phyloP scores from a whole-genome alignment of 768 basidiomycete genomes.

The Pilatotrama ljubarskyi region DNA sequence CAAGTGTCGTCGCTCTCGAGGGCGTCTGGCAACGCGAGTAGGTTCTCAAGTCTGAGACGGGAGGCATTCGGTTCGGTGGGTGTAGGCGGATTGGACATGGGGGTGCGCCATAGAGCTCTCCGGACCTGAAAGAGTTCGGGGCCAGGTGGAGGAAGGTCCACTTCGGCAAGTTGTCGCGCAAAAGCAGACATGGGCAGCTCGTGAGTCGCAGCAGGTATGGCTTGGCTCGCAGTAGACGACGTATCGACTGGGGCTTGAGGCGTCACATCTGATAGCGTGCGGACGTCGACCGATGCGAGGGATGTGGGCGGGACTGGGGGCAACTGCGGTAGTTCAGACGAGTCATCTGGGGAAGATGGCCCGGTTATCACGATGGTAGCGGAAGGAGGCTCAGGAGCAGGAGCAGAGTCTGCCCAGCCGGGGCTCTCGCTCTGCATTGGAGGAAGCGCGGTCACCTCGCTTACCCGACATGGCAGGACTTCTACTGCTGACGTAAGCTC shows the following conservation, averaged over 20 bases:
- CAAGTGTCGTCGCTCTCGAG: constrained; percentile 54
- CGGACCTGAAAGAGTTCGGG: constrained; percentile 64
- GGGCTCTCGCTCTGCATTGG: constrained; percentile 12
- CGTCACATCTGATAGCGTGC: constrained; percentile 16
- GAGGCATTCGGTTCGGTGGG: constrained; percentile 36
- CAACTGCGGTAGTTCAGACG: background rate
- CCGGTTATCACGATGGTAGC: constrained; percentile 25
- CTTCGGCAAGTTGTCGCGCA: constrained; percentile 39
- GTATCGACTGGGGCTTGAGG: background rate
- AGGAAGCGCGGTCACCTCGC: background rate
- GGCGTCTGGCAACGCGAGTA: constrained; percentile 49
- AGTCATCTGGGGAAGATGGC: constrained; percentile 26
- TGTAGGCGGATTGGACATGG: constrained; percentile 29
- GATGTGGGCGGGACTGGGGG: background rate
- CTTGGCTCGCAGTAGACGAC: background rate
- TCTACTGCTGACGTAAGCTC: constrained; percentile 12
- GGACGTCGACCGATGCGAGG: background rate
- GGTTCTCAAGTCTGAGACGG: constrained; percentile 40
- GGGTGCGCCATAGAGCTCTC: constrained; percentile 59
- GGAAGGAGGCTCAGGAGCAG: background rate
- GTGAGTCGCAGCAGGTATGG: background rate
- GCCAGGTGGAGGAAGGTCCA: constrained; percentile 59
- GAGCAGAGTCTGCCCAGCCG: constrained; percentile 1
- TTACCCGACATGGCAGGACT: constrained; percentile 6
- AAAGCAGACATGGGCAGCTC: constrained; percentile 34